Conservation (phyloP, 352 stramenopile species). For the Phytophthora podocarpi region DNA sequence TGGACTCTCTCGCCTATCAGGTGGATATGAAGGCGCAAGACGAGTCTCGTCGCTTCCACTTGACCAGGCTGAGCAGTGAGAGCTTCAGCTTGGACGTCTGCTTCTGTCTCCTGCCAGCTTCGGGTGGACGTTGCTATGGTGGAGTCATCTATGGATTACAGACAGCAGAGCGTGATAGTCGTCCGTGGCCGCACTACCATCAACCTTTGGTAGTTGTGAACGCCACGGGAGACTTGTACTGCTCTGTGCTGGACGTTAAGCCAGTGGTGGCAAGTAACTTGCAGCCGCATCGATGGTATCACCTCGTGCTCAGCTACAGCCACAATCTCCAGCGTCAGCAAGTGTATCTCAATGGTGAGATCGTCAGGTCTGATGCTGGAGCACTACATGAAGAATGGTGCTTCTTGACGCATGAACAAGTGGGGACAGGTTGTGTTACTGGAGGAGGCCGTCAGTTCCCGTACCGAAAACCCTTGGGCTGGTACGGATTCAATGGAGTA, state of each 20-base stretch:
- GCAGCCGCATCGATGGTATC: constrained; percentile 37
- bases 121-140: constrained; percentile 15
- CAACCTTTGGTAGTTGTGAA: constrained; percentile 37
- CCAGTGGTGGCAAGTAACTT: constrained; percentile 28
- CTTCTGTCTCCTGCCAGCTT: constrained; percentile 35
- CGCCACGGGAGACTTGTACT: constrained; percentile 31
- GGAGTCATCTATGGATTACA: constrained; percentile 39
- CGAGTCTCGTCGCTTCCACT: neutral
- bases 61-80: neutral
- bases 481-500: constrained; percentile 42
- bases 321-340: constrained; percentile 14
- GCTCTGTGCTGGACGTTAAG: constrained; percentile 34
- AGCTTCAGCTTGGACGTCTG: constrained; percentile 28
- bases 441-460: neutral
- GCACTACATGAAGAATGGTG: constrained; percentile 19
- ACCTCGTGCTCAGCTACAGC: constrained; percentile 38
- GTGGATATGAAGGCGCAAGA: neutral
- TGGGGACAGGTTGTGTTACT: constrained; percentile 43
- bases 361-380: constrained; percentile 4
- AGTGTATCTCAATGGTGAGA: constrained; percentile 36
- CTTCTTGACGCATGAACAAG: constrained; percentile 26
- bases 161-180: constrained; percentile 8
- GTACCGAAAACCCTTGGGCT: constrained; percentile 13
- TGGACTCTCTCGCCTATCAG: constrained; percentile 10
- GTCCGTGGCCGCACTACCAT: constrained; percentile 30